Base-by-base conservation (phyloP, 257 asterid species). In the Orobanche coerulescens region DNA sequence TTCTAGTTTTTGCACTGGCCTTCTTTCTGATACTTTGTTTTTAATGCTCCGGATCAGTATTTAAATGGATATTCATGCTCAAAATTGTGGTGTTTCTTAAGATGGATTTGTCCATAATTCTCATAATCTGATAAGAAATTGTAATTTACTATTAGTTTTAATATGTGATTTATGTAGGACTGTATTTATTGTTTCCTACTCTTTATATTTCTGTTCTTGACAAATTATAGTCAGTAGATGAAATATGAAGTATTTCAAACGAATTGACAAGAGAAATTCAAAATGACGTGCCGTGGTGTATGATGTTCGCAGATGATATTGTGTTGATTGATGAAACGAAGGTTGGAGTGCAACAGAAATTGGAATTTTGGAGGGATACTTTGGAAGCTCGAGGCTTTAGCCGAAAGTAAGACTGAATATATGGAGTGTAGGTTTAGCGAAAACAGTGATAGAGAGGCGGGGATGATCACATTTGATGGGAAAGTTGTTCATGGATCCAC, bases 121-220 rank as follows among this genome's bases (percentile, higher is more conserved):
- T 16, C 48, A 31, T 56, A 12, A 13, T 56, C 20, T 36, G 49
- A 66, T 58, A 52, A 7, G 14, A 40, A 19, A 57, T 30, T 7
- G 5, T 2, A 22, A 15, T n/a, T 6, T 13, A 42, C 23, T 30
- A 53, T 20, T 58, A 64, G 66, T 50, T 46, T 50, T 43, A 40
- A 11, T 61, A 57, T 58, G 67, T 61, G 61, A 51, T 64, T 34
- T 47, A 23, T 18, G 6, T 39, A 24, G 24, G 34, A 57, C 48
- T 52, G n/a, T 4, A 11, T 53, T 23, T 51, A 1, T 1, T 28
- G 24, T 15, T 12, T 42, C 48, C 16, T 9, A 34, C n/a, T 14
- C 43, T 46, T 30, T 48, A 49, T n/a, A 6, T 64, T 56, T 30
- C 28, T 36, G 50, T 58, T 43, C 10, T 43, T 10, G 66, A 49